These are phyloP conservation scores for Benincasa hispida DNA, from an alignment of 306 rosid species.

Conservation along the genomic window DNA sequence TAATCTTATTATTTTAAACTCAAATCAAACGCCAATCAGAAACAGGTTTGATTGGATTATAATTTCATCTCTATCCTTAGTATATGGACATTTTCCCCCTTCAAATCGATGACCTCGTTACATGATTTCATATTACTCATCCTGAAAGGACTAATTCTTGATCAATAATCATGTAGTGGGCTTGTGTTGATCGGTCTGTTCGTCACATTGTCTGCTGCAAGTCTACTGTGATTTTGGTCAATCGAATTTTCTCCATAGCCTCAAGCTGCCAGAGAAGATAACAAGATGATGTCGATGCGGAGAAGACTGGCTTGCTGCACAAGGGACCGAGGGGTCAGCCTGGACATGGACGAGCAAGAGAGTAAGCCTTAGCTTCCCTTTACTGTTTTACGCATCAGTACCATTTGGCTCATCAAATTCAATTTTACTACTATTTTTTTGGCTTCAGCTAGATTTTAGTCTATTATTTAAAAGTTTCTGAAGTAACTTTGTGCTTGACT, in stretches of 20 bases:
- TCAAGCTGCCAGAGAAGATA: background rate
- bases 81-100: background rate
- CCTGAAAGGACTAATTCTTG: background rate
- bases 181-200: background rate
- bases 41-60: background rate
- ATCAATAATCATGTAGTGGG: background rate
- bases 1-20: background rate
- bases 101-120: background rate
- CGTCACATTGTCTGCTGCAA: background rate
- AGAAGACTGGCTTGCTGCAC: slow-evolving; percentile 67
- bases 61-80: background rate
- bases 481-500: background rate
- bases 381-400: background rate
- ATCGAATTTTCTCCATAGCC: background rate
- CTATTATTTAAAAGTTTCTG: background rate
- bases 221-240: background rate
- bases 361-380: slow-evolving; percentile 27
- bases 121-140: background rate
- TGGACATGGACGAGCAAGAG: slow-evolving; percentile 65
- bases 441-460: background rate
- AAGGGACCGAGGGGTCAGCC: slow-evolving; percentile 46
- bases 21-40: background rate
- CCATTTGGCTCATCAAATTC: background rate
- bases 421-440: background rate
- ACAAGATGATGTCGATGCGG: slow-evolving; percentile 37